Evolutionary conservation across 2,329 filamentous ascomycete genomes (phyloP), one percentile per base, ranked within the genome.

Genomic region (Fonsecaea monophora): DNA sequence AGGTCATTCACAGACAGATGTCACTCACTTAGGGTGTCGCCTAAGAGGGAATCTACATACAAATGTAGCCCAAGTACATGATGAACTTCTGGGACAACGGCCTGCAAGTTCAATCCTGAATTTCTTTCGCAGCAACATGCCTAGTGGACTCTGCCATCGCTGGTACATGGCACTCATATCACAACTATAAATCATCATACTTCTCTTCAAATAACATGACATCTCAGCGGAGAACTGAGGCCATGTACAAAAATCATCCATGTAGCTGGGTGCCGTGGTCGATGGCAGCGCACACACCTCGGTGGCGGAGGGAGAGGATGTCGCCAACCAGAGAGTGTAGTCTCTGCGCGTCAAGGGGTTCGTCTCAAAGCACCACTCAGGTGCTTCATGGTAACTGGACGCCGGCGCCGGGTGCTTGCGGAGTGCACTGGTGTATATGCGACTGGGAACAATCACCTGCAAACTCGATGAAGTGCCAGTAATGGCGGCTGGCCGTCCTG

Each of bases 401-500:
- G 45, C 21, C 2, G 45, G 9, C 3, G 4, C 21, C 9, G 45
- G 8, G n/a, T 21, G 42, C 42, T 25, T 25, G 53, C 38, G 40
- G 9, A 34, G n/a, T 5, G 53, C 34, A 18, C 34, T 25, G 6
- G 18, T 38, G 53, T 35, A 56, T 45, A 10, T 32, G 9, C 53
- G 21, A 15, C 32, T 34, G 0, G 58, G 34, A 37, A 21, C 6
- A 15, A 30, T 65, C 60, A 67, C 21, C 30, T 40, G 37, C 69
- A 69, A 38, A 66, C 64, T 57, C 38, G 54, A 62, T 70, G 66
- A 32, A 70, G 65, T 2, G 67, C 61, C n/a, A 59, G n/a, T 15
- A 68, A 65, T 21, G 63, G 42, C 56, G 34, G 74, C 69, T 15
- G 68, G n/a, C 18, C 70, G 48, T 12, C 71, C 64, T 8, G 67